Evolutionary conservation across 805 yeast species (phyloP).

Genomic region (Wickerhamiella musiphila): DNA sequence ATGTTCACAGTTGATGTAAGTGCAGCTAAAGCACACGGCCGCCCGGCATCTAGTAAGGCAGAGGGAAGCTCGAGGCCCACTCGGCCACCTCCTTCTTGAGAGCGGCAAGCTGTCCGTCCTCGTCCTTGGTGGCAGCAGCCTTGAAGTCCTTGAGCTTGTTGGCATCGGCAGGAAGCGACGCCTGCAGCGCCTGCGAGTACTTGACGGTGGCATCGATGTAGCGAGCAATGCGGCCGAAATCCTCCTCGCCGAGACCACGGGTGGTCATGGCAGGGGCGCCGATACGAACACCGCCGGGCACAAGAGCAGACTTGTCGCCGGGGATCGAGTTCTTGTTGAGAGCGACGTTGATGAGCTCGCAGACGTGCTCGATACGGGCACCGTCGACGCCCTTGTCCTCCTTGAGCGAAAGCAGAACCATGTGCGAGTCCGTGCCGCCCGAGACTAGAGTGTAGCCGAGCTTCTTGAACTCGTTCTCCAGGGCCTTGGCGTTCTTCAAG

Average conservation of each 20-base stretch:
- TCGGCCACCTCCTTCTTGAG: conserved; percentile 48
- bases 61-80: conserved; percentile 67
- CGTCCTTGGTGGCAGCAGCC: conserved; percentile 38
- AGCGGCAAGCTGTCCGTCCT: conserved; percentile 36
- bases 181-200: conserved; percentile 45
- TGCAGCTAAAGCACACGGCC: too few species aligned
- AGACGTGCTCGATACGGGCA: conserved; percentile 82
- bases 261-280: conserved; percentile 99
- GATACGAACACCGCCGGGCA: conserved; percentile 90
- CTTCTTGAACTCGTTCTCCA: conserved; percentile 47
- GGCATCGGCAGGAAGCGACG: conserved; percentile 48
- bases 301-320: conserved; percentile 87
- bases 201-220: conserved; percentile 68
- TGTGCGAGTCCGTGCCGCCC: conserved; percentile 87
- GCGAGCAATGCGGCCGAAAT: conserved; percentile 63
- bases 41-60: conserved; percentile 38
- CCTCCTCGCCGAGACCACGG: conserved; percentile 68
- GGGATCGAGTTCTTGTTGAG: conserved; percentile 93
- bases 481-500: conserved; percentile 59
- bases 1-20: too few species aligned
- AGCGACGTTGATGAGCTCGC: conserved; percentile 83
- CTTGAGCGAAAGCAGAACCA: conserved; percentile 70
- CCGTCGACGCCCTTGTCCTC: conserved; percentile 69
- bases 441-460: conserved; percentile 70
- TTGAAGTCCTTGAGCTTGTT: conserved; percentile 45